Percentiles rank a stretch among this genome's conserved stretches.
Evolutionary conservation across 305 asterid genomes (phyloP).

Genomic region (Fraxinus floribunda): DNA sequence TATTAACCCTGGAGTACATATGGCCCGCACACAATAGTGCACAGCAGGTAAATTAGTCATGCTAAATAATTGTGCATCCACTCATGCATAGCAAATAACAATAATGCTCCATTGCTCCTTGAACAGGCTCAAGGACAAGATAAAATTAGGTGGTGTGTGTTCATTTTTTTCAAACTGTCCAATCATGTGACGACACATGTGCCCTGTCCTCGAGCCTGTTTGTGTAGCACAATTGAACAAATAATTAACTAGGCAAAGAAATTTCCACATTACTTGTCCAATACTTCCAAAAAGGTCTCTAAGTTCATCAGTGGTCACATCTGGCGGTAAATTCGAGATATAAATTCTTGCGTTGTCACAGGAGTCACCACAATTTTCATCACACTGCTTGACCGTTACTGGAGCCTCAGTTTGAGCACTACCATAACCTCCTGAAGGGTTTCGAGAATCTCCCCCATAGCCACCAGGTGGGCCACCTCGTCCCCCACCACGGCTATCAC

Average conservation of each 20-base stretch:
- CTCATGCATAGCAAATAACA: background rate
- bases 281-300: slow-evolving; percentile 96
- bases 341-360: slow-evolving; percentile 96
- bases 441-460: slow-evolving; percentile 61
- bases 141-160: no score
- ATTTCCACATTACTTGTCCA: slow-evolving; percentile 83
- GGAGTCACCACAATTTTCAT: slow-evolving; percentile 83
- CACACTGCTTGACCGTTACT: slow-evolving; percentile 89
- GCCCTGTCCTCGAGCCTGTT: no score
- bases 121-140: no score
- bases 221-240: no score
- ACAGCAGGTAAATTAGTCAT: background rate
- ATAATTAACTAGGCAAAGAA: slow-evolving; percentile 13
- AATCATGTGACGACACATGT: no score
- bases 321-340: slow-evolving; percentile 96
- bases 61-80: background rate
- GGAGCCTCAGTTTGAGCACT: slow-evolving; percentile 63
- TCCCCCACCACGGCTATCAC: slow-evolving; percentile 69
- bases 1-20: background rate
- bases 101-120: no score
- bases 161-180: no score
- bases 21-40: background rate
- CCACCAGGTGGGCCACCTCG: slow-evolving; percentile 70
- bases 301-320: slow-evolving; percentile 88
- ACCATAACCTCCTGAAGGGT: slow-evolving; percentile 53